Evolutionary conservation across 139 green algal species (phyloP), one percentile per base, ranked within the genome.

Genomic region (Closterium sp.): DNA sequence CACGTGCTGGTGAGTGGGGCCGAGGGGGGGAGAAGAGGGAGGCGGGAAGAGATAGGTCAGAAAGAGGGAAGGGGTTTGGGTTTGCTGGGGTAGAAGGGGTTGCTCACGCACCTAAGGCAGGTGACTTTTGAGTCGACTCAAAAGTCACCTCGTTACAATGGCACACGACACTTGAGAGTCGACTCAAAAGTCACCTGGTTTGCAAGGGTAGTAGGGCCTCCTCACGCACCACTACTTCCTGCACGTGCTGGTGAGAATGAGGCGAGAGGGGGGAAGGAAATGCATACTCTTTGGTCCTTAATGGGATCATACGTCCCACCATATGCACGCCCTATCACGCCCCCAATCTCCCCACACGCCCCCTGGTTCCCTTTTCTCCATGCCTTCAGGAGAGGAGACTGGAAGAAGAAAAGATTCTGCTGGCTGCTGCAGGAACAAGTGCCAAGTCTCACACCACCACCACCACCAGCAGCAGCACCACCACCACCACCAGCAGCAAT

Each of bases 201-300:
- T 38, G 32, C 32, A 38, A 3, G 32, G 32, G 32, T 38, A 38
- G 32, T 3, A 3, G 32, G 32, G 32, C 32, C 3, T 38, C 32
- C 88, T 91, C 19, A 86, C 17, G 22, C 91, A 94, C 62, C 62
- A 89, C 88, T 85, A 86, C 50, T 93, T 94, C 85, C 89, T 94
- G 73, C 92, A 94, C 38, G 17, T 93, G 45, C 9, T 42, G 10
- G 91, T 93, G 91, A 84, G 88, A 2, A 4, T 22, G 45, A 70
- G 45, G 11, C n/a, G n/a, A n/a, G n/a, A 19, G 45, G 45, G 45
- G 45, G 5, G 11, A 4, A 70, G 31, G 19, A 91, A 9, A 85
- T 42, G 29, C n/a, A n/a, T 86, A 2, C 27, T 31, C 4, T 91
- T 86, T 38, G 32, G 32, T 38, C 32, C 3, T 3, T 38, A 7